Evolutionary conservation across 768 basidiomycete genomes (phyloP), one percentile per base, ranked within the genome.

Genomic region (Pholiota microspora): DNA sequence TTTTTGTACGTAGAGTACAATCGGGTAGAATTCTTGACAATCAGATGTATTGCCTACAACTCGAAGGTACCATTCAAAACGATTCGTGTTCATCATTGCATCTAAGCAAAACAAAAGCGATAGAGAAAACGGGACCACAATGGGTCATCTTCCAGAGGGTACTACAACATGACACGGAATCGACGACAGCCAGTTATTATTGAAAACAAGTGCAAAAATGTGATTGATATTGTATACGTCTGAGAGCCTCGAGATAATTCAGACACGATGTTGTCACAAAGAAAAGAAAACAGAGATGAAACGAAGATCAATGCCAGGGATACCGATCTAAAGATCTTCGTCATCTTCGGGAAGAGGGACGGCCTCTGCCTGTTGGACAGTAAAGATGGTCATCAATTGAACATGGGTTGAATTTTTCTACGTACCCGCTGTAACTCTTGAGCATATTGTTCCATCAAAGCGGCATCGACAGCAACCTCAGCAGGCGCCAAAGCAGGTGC

Each of bases 271-370:
- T 49, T 54, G 57, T 46, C 53, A 59, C 53, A 61, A 23, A 23
- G 40, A 25, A 48, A 49, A 57, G 45, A 57, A 56, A 55, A 57
- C 60, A 63, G 49, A 53, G 40, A 55, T 38, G 51, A 57, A 50
- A 54, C 46, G 51, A 51, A 44, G 53, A 45, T 38, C 55, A 45
- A 53, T 34, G 52, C 54, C 48, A 55, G 42, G 28, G 48, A 60
- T 49, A 66, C 76, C 51, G 49, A 46, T 61, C 58, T 80, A 88
- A 65, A 91, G 79, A 62, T 93, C 89, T 54, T 96, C 94, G 48
- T 95, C 97, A 73, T 99, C 97, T 73, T 98, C 97, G 50, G 97
- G 97, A 58, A 99, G 90, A 66, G 97, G 97, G 59, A 94, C 88
- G 58, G 79, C 78, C 67, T 91, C 94, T 56, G 96, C 96, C 87